Conservation (phyloP, 768 basidiomycete species). For the Agaricus sinodeliciosus region DNA sequence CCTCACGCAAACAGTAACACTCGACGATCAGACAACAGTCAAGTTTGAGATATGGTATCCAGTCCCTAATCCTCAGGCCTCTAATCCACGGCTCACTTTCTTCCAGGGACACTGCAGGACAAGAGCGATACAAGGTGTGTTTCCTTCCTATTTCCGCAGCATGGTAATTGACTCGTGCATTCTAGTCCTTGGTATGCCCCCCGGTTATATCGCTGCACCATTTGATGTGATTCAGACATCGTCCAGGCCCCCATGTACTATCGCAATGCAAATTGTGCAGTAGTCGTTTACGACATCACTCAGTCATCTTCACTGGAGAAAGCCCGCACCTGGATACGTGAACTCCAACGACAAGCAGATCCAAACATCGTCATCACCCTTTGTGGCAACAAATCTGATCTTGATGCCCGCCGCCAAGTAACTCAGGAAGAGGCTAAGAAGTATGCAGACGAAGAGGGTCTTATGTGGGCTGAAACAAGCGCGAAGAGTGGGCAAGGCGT, state of each 20-base stretch:
- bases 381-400: constrained; percentile 93
- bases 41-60: constrained; percentile 97
- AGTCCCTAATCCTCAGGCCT: neutral
- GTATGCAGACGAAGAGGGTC: constrained; percentile 86
- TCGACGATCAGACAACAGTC: constrained; percentile 84
- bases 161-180: constrained; percentile 11
- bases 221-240: constrained; percentile 10
- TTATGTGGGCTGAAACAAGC: constrained; percentile 90
- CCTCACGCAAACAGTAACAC: constrained; percentile 92
- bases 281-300: constrained; percentile 96
- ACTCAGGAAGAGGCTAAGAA: constrained; percentile 86
- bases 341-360: constrained; percentile 96
- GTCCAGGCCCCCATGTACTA: constrained; percentile 91
- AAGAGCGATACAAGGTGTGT: constrained; percentile 87
- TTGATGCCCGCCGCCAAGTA: constrained; percentile 79
- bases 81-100: constrained; percentile 6
- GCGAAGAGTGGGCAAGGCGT: constrained; percentile 89
- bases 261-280: constrained; percentile 89
- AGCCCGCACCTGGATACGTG: constrained; percentile 93
- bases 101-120: constrained; percentile 88
- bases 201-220: constrained; percentile 26
- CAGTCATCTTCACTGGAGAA: constrained; percentile 88
- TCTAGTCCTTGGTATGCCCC: constrained; percentile 34
- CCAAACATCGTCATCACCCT: constrained; percentile 94
- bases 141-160: constrained; percentile 9